Base-by-base conservation (phyloP, 352 stramenopile species). In the Globisporangium uncinulatum region DNA sequence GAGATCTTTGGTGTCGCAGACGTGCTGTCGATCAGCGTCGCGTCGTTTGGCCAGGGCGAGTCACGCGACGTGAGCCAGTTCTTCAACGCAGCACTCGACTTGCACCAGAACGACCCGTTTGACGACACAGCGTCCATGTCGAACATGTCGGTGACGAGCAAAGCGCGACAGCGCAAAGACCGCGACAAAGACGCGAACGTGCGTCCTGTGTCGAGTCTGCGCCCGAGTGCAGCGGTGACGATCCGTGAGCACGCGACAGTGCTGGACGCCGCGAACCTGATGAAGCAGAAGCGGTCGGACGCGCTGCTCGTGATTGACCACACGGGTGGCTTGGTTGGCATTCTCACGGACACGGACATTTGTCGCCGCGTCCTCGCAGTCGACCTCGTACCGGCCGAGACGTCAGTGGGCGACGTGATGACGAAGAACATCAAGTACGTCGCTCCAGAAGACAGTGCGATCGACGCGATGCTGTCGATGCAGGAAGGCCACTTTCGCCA, bases 391-490 rank as follows among this genome's bases (percentile, higher is more conserved):
- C 73, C 83, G 6, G 69, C 78, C 21, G 66, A 75, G 9, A 91
- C 89, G 1, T 63, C 63, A 17, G 84, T 98, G 11, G 73, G 76
- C 21, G 70, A 79, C 20, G 86, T 98, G 9, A 99, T 99, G 95
- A 99, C 96, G 10, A 73, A 86, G 51, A 96, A 98, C 74, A 98
- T 97, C 54, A 96, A 95, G 61, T 98, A 96, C 64, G 96, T 99
- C 4, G 77, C 80, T 0, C 86, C 90, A 20, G 86, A 96, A 51
- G 95, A 99, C 66, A 91, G 84, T 41, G 96, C 96, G 0, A 96
- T 98, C 60, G 96, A 99, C 54, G 97, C 97, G 2, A 84, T 99
- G 69, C 76, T 97, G 15, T 97, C 91, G 24, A 99, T 99, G 97
- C 86, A 99, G 41, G 95, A 99, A 62, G 96, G 96, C 50, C 88